Percentiles rank a stretch among this genome's conserved stretches.
Conservation (phyloP, 305 asterid species). For the Solanum hybrid region DNA sequence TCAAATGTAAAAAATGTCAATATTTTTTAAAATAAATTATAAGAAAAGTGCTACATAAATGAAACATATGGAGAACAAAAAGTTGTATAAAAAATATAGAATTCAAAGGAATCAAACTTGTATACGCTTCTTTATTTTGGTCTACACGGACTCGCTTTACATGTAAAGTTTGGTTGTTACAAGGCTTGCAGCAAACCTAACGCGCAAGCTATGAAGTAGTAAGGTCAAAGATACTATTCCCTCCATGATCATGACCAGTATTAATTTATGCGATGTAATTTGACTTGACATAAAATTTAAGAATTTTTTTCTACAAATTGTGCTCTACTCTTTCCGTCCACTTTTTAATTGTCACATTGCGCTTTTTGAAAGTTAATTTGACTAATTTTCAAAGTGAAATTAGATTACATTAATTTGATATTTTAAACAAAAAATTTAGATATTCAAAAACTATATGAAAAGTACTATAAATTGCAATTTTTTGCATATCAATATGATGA, state of each 20-base stretch:
- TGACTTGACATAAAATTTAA: fast-evolving
- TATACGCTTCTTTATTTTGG: neutral
- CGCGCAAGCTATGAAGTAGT: neutral
- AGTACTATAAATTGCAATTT: no score
- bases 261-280: neutral
- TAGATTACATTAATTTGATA: no score
- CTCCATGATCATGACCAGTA: fast-evolving
- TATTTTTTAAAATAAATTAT: no score
- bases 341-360: no score
- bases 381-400: no score
- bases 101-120: neutral
- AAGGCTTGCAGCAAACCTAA: neutral
- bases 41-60: neutral
- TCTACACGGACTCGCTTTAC: neutral
- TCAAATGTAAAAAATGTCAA: neutral
- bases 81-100: neutral
- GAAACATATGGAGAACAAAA: neutral
- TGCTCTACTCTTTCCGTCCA: neutral
- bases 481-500: no score
- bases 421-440: neutral
- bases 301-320: fast-evolving
- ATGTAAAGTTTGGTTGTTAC: neutral
- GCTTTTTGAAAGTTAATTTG: no score
- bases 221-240: neutral
- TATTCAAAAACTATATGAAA: no score